Evolutionary conservation across 192 early-diverging fungal genomes (phyloP).

Genomic region (Coemansia sp.): DNA sequence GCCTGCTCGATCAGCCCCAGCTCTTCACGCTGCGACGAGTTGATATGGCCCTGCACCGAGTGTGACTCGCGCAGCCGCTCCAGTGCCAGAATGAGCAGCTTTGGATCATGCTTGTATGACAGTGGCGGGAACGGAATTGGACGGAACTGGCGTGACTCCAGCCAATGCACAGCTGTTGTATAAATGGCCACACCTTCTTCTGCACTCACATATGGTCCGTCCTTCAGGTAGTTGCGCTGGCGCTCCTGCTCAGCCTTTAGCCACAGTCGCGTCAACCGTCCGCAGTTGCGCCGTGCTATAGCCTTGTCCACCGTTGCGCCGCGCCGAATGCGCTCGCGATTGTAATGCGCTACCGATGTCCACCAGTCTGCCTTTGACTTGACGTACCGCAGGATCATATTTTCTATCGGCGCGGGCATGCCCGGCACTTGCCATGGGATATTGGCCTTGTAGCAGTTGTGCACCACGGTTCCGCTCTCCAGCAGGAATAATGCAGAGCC

Average conservation of each 20-base stretch:
- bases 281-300: constrained; percentile 97
- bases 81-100: constrained; percentile 91
- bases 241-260: constrained; percentile 99
- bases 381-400: constrained; percentile 98
- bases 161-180: constrained; percentile 95
- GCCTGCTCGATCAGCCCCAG: constrained; percentile 97
- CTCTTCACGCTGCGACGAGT: constrained; percentile 95
- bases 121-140: constrained; percentile 99
- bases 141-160: constrained; percentile 95
- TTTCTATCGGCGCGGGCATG: constrained; percentile 95
- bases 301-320: constrained; percentile 99
- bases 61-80: constrained; percentile 95
- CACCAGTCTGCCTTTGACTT: constrained; percentile 99
- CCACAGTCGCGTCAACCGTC: constrained; percentile 96
- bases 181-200: constrained; percentile 99
- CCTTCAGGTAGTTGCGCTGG: constrained; percentile 98
- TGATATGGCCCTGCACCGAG: constrained; percentile 90
- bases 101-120: constrained; percentile 99
- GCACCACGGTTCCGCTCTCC: constrained; percentile 26
- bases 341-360: constrained; percentile 97
- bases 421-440: constrained; percentile 99
- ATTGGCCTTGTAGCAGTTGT: constrained; percentile 87
- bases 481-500: constrained; percentile 31
- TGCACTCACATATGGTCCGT: constrained; percentile 96
- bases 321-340: constrained; percentile 96